Base-by-base conservation (phyloP, 2,329 filamentous ascomycete species). In the Aspergillus ruber region DNA sequence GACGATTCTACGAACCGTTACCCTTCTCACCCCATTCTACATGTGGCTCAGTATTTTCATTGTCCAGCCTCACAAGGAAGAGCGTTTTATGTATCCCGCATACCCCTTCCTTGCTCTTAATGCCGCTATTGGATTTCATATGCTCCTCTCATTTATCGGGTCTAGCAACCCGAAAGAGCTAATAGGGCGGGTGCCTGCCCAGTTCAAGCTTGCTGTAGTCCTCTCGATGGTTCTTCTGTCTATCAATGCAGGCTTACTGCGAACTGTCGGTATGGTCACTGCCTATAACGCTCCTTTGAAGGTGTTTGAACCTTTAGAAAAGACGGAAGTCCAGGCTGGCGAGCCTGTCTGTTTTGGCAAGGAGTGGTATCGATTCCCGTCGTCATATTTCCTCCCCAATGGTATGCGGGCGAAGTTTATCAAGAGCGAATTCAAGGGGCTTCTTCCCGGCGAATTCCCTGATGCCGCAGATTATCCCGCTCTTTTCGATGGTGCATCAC, bases 281-380 rank as follows among this genome's bases (percentile, higher is more conserved):
- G 90, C 82, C 25, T 98, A 96, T 66, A 84, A 82, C 12, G 91
- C 91, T 0, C 91, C 93, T 1, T 74, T 97, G 1, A 75, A 80
- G 42, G 76, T 84, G 47, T 77, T 80, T 17, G 71, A 70, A 12
- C 65, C 72, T 1, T 60, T 75, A 17, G 71, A 73, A 40, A 60
- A 75, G 12, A 60, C 72, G 7, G 77, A 74, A 1, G 57, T 81
- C 2, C 68, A 72, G 0, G 65, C 72, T 2, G 86, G 84, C 13
- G 85, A 88, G 53, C 83, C 77, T 15, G 81, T 98, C 2, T 98
- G 93, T 66, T 80, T 95, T 35, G 90, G 88, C 23, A 98, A 97
- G 65, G 93, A 98, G 65, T 98, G 93, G 93, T 96, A 98, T 67
- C 87, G 93, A 32, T 97, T 96, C 64, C 91, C 93, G 1, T 91